Conservation (phyloP, 192 early-diverging fungal genomes). For the Podila verticillata region DNA sequence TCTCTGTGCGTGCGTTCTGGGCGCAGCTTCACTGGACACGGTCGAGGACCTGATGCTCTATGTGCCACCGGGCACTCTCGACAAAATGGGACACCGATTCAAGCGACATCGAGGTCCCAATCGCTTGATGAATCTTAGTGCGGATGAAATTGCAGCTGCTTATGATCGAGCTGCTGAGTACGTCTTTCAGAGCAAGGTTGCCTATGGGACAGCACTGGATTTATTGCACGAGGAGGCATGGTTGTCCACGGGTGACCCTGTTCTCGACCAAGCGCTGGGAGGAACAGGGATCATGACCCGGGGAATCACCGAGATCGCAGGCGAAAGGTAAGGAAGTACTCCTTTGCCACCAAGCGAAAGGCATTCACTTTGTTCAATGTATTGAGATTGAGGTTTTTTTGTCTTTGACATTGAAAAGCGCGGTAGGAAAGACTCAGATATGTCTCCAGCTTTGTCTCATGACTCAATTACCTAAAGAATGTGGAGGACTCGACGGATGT, state of each 20-base stretch:
- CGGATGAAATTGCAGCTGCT: slow-evolving; percentile 17
- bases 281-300: slow-evolving; percentile 64
- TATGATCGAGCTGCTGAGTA: slow-evolving; percentile 32
- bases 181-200: slow-evolving; percentile 28
- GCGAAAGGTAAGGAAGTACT: slow-evolving; percentile 62
- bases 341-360: background rate
- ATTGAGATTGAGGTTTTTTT: background rate
- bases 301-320: slow-evolving; percentile 77
- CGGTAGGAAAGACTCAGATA: slow-evolving; percentile 88
- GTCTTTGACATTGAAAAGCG: slow-evolving; percentile 53
- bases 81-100: slow-evolving; percentile 5
- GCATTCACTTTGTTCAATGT: background rate
- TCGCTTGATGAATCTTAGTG: slow-evolving; percentile 30
- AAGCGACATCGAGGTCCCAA: slow-evolving; percentile 44
- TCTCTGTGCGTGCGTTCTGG: background rate
- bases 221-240: slow-evolving; percentile 45
- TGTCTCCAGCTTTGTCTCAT: slow-evolving; percentile 83
- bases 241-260: slow-evolving; percentile 62
- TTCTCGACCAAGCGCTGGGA: slow-evolving; percentile 65
- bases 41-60: slow-evolving; percentile 43
- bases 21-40: slow-evolving; percentile 40
- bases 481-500: slow-evolving; percentile 72
- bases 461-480: slow-evolving; percentile 65
- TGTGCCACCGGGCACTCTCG: slow-evolving; percentile 20
- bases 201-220: slow-evolving; percentile 46